These are phyloP conservation scores for Tuber calosporum DNA, from an alignment of 495 filamentous ascomycete species.

Conservation along the genomic window DNA sequence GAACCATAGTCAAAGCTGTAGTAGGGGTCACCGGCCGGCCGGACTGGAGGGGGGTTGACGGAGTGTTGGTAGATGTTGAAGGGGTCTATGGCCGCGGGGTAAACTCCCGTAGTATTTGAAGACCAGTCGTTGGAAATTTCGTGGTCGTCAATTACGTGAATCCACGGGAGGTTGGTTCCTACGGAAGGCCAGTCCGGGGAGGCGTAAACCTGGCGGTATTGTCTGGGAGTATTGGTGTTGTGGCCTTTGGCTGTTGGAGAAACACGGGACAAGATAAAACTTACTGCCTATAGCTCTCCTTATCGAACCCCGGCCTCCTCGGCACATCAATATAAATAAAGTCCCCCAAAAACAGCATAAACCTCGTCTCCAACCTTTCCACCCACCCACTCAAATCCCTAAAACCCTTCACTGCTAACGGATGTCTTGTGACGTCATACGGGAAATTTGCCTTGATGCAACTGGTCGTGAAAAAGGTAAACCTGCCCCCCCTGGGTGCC, in stretches of 20 bases:
- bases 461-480: conserved; percentile 83
- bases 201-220: conserved; percentile 88
- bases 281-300: conserved; percentile 62
- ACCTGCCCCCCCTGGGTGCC: conserved; percentile 53
- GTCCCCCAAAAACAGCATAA: conserved; percentile 98
- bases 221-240: conserved; percentile 35
- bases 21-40: conserved; percentile 59
- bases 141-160: conserved; percentile 93
- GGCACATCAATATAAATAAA: conserved; percentile 96
- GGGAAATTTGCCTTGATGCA: conserved; percentile 88
- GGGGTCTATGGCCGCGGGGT: conserved; percentile 70
- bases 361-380: conserved; percentile 49
- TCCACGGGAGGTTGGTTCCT: conserved; percentile 73
- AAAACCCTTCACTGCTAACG: conserved; percentile 72
- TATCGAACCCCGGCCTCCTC: conserved; percentile 60
- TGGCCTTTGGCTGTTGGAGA: neutral
- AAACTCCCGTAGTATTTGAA: conserved; percentile 63
- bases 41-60: conserved; percentile 65
- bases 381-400: conserved; percentile 53
- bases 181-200: conserved; percentile 78
- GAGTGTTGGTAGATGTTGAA: conserved; percentile 77
- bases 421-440: conserved; percentile 73
- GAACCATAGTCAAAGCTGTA: conserved; percentile 74
- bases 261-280: neutral
- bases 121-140: conserved; percentile 93